Evolutionary conservation across 768 basidiomycete genomes (phyloP), one percentile per base, ranked within the genome.

Genomic region (Mycena venus): DNA sequence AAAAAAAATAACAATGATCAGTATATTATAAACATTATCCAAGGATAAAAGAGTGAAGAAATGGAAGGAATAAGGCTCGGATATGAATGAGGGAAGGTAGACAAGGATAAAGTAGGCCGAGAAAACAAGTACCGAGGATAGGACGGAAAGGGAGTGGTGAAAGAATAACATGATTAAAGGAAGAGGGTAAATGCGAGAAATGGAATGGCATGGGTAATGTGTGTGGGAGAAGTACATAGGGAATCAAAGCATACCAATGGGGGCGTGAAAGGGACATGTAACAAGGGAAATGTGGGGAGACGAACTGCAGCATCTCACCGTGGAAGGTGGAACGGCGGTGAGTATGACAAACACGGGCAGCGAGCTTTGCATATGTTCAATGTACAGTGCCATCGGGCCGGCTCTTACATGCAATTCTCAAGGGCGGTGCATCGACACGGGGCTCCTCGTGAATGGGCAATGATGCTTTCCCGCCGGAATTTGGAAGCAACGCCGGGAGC

Each of bases 131-230:
- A 31, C 31, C 21, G 31, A 34, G 56, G 32, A 58, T 58, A 34
- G 58, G 34, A n/a, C 58, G n/a, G 58, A 38, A 31, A 11, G 58
- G 58, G 6, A 25, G 34, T 36, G n/a, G 21, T 59, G 58, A 59
- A 36, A 59, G 34, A 59, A 36, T 4, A 9, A 38, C 4, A 59
- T 59, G 34, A 34, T 59, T 59, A 59, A 59, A 59, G 34, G 58
- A 59, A 36, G 34, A 59, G 34, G 58, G 58, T 23, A 59, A 38
- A 59, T 59, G 58, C 34, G 58, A 59, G 58, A n/a, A 59, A 59
- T 59, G 34, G 58, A 36, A 59, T 14, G 58, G 12, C 56, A 17
- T 58, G 32, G 32, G 56, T 34, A 58, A 58, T 58, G 31, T 21
- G 58, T 59, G 58, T 34, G 19, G 34, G 58, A 58, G 56, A 17